Base-by-base conservation (phyloP, 345 rosid species). In the Aegle marmelos region DNA sequence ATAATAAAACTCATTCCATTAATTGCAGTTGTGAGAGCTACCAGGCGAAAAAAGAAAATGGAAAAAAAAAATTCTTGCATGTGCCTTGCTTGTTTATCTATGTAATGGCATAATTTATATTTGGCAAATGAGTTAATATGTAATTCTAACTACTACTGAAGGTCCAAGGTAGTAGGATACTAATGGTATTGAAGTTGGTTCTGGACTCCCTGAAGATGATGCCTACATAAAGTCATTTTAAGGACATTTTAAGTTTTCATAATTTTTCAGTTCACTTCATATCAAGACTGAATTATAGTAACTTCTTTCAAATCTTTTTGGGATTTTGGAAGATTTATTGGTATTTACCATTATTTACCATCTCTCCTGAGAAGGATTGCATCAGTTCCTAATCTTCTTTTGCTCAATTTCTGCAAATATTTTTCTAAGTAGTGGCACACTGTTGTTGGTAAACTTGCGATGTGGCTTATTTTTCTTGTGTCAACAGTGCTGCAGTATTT, bases 401-500 rank as follows among this genome's bases (percentile, higher is more conserved):
- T 31, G 67, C 8, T 2, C 66, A 14, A 37, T 19, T 24, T 58
- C 24, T 59, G 68, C 36, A 39, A 48, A 73, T 21, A 31, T 22
- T 62, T 70, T 28, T 13, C 19, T 33, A 33, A 36, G 21, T 48
- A 14, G 5, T 61, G 39, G 39, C 30, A 70, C 30, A 7, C 65
- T 39, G 9, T 11, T 30, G 16, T 48, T 53, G 39, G 28, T 54
- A 63, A 74, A 62, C 41, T 61, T 59, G n/a, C 5, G 31, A 57
- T 41, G 10, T 7, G 77, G 25, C 59, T 63, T 27, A 22, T 22
- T 71, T 45, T 25, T 69, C 39, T 76, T 34, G 16, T 76, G 61
- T 64, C 63, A 66, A 65, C 89, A 94, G 99, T 66, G 98, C 99
- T 88, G 98, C 98, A 76, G 99, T 97, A 72, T 94, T 97, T 79